Base-by-base conservation (phyloP, 1,284 basidiomycete species). In the Cystobasidium slooffiae region DNA sequence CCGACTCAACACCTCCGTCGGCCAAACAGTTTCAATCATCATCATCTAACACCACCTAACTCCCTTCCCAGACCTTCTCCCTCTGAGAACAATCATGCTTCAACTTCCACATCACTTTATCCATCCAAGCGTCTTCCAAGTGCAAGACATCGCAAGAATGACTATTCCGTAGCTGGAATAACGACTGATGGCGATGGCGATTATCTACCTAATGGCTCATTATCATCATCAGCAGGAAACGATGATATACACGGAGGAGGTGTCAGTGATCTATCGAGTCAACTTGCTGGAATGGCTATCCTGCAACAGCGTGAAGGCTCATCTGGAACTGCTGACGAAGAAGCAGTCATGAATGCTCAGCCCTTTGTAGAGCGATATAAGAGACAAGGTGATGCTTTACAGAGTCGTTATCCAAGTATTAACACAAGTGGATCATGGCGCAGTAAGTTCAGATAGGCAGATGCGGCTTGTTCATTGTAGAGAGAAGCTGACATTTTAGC, bases 271-370 rank as follows among this genome's bases (percentile, higher is more conserved):
- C 47, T 72, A 43, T 64, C 67, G 7, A 59, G 61, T 52, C 75
- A 75, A 65, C 69, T 72, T 20, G 75, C 75, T 41, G 75, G 69
- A 39, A 51, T 72, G 74, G 67, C 59, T 37, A 46, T 70, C 18
- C 37, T 75, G 51, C 74, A 75, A 52, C 53, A 62, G 61, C 39
- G 65, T 14, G 73, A 66, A 24, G 64, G 43, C 14, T 56, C 64
- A 24, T 49, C 8, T 4, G 24, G 31, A 49, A n/a, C 14, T 2
- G 20, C 18, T 16, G 66, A 56, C 24, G 66, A 56, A 59, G 53
- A 55, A 37, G 66, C 53, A 12, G 55, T 66, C 14, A 46, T 62
- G 44, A 24, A 62, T 55, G 70, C 70, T 9, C 24, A 44, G 22
- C 70, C 63, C 18, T 73, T 64, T 49, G 70, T 73, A 9, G 70